Percentiles rank a stretch among this genome's conserved stretches.
Evolutionary conservation across 371 early-diverging fungal genomes (phyloP).

Genomic region (Entomophthora muscae): DNA sequence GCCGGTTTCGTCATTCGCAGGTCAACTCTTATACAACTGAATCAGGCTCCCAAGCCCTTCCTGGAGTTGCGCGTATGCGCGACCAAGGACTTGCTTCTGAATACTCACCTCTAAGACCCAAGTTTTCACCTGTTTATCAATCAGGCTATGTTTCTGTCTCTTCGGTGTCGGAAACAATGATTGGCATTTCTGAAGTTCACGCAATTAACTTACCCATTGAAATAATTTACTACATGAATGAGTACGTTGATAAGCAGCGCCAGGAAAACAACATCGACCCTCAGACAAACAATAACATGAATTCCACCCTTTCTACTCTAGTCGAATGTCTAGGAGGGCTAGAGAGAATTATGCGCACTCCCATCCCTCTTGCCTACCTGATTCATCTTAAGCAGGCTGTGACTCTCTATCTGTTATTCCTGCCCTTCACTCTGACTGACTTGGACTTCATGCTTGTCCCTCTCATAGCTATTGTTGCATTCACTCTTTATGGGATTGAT

Average conservation of each 20-base stretch:
- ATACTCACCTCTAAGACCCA: background rate
- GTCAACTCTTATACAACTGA: background rate
- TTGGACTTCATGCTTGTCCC: slow-evolving; percentile 39
- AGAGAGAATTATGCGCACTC: slow-evolving; percentile 57
- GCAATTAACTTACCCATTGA: slow-evolving; percentile 37
- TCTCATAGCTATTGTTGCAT: slow-evolving; percentile 33
- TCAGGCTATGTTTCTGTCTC: background rate
- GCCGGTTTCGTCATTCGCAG: background rate
- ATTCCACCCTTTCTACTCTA: slow-evolving; percentile 24
- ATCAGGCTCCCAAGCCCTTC: background rate
- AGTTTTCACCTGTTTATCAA: background rate
- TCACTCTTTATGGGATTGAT: slow-evolving; percentile 56
- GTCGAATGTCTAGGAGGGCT: slow-evolving; percentile 46
- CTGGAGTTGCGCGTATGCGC: background rate
- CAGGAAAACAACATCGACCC: slow-evolving; percentile 25
- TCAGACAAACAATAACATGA: slow-evolving; percentile 25
- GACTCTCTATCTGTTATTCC: slow-evolving; percentile 33
- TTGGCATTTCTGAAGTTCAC: slow-evolving; percentile 15
- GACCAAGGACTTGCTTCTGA: background rate
- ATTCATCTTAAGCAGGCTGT: slow-evolving; percentile 61
- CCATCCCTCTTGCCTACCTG: slow-evolving; percentile 59
- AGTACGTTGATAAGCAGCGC: slow-evolving; percentile 28
- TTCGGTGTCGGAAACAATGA: background rate
- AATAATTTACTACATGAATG: slow-evolving; percentile 30
- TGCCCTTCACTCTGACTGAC: slow-evolving; percentile 50